phyloP scores from a whole-genome alignment of 495 filamentous ascomycete species.

The Aspergillus avenaceus region DNA sequence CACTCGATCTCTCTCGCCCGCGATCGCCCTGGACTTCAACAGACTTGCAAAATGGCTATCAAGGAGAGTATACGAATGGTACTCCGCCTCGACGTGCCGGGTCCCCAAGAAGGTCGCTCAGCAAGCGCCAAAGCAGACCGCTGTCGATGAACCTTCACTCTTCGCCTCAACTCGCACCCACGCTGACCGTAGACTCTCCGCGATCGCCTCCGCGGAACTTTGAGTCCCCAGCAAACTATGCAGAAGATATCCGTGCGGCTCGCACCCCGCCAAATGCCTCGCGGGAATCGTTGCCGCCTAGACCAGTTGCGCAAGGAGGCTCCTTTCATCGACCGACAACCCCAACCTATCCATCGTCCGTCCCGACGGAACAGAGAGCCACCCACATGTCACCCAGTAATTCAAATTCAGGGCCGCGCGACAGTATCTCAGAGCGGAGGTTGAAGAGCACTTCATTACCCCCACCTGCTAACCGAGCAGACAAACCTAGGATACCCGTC shows the following conservation, averaged over 20 bases:
- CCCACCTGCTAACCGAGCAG: conserved; percentile 72
- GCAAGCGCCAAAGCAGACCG: conserved; percentile 31
- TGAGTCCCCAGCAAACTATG: conserved; percentile 11
- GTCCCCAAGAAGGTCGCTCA: conserved; percentile 21
- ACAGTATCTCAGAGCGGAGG: conserved; percentile 27
- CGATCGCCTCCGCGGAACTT: conserved; percentile 60
- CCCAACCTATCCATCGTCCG: conserved; percentile 42
- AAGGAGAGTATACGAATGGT: conserved; percentile 18
- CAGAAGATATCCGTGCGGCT: conserved; percentile 20
- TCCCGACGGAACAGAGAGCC: conserved; percentile 51
- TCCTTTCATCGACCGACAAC: conserved; percentile 43
- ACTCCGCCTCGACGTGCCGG: conserved; percentile 28
- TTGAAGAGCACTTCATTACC: conserved; percentile 48
- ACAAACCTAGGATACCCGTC: conserved; percentile 70
- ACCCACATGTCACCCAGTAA: conserved; percentile 44
- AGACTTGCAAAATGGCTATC: conserved; percentile 26
- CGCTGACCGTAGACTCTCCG: conserved; percentile 69
- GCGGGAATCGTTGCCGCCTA: conserved; percentile 25
- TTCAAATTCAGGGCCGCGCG: conserved; percentile 19
- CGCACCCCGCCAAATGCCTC: conserved; percentile 24
- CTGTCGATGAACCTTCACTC: conserved; percentile 52
- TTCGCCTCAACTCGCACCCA: conserved; percentile 60
- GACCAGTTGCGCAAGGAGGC: conserved; percentile 37
- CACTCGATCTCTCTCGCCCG: conserved; percentile 50
- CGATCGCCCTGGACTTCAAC: conserved; percentile 36